phyloP scores from a whole-genome alignment of 2,329 filamentous ascomycete species.

The Colletotrichum magnum region DNA sequence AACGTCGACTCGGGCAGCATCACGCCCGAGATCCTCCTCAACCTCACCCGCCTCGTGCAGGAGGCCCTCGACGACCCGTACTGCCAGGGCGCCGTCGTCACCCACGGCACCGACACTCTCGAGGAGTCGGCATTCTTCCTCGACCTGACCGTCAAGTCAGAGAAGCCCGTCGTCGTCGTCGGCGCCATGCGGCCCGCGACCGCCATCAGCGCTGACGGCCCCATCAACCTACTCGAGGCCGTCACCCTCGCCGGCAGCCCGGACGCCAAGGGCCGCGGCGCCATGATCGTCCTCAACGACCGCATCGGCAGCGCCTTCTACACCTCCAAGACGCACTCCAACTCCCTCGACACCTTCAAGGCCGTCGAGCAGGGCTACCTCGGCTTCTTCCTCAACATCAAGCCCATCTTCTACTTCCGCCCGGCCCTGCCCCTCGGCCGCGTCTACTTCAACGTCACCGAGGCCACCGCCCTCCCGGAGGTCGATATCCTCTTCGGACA shows the following conservation, averaged over 20 bases:
- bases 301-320: conserved; percentile 63
- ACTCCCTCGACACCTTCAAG: conserved; percentile 74
- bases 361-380: conserved; percentile 69
- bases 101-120: conserved; percentile 76
- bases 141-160: conserved; percentile 68
- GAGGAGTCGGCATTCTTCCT: conserved; percentile 76
- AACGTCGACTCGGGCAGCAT: conserved; percentile 64
- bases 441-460: conserved; percentile 57
- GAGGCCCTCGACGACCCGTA: conserved; percentile 59
- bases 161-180: conserved; percentile 72
- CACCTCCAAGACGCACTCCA: conserved; percentile 74
- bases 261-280: conserved; percentile 63
- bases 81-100: conserved; percentile 68
- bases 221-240: conserved; percentile 73
- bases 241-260: conserved; percentile 67
- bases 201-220: conserved; percentile 73
- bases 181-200: conserved; percentile 76
- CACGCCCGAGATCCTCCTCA: conserved; percentile 63
- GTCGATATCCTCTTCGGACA: conserved; percentile 71
- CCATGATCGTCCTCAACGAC: conserved; percentile 74
- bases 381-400: conserved; percentile 70
- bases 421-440: conserved; percentile 63
- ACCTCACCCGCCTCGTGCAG: conserved; percentile 63
- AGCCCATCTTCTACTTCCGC: conserved; percentile 72
- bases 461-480: conserved; percentile 59